Conservation (phyloP, 73 alveolate genomes). For the Paramecium biaurelia region DNA sequence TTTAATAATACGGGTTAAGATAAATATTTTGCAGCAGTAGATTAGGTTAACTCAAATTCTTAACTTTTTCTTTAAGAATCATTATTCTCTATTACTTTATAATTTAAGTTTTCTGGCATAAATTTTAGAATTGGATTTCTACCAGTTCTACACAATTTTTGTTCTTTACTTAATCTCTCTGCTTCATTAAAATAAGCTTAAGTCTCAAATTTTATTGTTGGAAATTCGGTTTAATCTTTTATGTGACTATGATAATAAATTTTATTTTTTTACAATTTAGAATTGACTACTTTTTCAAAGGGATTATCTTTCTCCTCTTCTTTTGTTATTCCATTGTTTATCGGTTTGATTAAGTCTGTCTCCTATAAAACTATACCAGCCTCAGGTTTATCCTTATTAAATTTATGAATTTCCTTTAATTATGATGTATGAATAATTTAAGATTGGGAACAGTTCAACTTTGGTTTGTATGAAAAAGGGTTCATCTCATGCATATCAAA, state of each 20-base stretch:
- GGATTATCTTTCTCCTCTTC: not conserved
- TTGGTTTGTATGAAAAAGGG: not conserved
- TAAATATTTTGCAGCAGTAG: not conserved
- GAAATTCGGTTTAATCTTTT: not conserved
- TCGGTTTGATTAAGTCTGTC: not conserved
- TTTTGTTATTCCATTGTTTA: not conserved
- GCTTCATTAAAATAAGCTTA: conserved; percentile 8
- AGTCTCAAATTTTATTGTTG: not conserved
- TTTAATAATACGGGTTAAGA: not conserved
- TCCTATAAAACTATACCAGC: conserved; percentile 4
- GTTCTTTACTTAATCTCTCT: not conserved
- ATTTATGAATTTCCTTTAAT: not conserved
- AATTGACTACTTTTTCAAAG: conserved; percentile 25
- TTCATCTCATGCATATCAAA: conserved; percentile 26
- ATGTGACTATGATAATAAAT: not conserved
- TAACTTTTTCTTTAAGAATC: not conserved
- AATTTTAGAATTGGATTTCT: conserved; percentile 25
- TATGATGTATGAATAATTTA: not conserved
- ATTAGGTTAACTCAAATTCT: not conserved
- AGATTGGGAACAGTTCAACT: not conserved
- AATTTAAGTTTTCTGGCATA: conserved; percentile 24
- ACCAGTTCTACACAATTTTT: not conserved
- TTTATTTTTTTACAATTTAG: not conserved
- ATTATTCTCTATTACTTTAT: not conserved
- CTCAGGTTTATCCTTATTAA: conserved; percentile 23